Evolutionary conservation across 306 rosid genomes (phyloP).

Genomic region (Cicer chorassanicum): DNA sequence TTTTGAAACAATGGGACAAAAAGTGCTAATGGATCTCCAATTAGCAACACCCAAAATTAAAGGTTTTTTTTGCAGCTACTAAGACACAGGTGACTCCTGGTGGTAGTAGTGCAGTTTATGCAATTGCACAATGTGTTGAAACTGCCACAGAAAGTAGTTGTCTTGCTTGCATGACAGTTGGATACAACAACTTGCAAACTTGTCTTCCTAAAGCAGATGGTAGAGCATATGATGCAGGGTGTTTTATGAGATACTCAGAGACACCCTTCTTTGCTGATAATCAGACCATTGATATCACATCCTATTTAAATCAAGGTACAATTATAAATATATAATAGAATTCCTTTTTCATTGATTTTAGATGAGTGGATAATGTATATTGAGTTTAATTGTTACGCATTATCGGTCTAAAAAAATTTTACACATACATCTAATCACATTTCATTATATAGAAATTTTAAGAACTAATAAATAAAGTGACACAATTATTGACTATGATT

Average conservation of each 20-base stretch:
- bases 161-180: constrained; percentile 54
- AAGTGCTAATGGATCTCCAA: constrained; percentile 41
- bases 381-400: background rate
- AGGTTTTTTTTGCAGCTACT: constrained; percentile 59
- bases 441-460: no score
- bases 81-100: constrained; percentile 35
- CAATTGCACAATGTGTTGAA: constrained; percentile 68
- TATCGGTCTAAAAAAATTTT: background rate
- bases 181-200: constrained; percentile 42
- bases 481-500: background rate
- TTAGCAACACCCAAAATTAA: constrained; percentile 44
- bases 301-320: constrained; percentile 51
- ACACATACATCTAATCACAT: no score
- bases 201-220: constrained; percentile 61
- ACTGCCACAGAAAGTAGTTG: constrained; percentile 47
- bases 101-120: constrained; percentile 49
- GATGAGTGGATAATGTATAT: background rate
- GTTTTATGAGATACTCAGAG: constrained; percentile 65
- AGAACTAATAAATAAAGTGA: background rate
- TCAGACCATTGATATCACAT: constrained; percentile 50
- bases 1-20: constrained; percentile 5
- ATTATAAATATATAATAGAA: background rate
- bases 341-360: background rate
- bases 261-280: constrained; percentile 60
- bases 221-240: constrained; percentile 65